Percentiles rank a stretch among this genome's conserved stretches.
These are phyloP conservation scores for Monosporascus sp. DNA, from an alignment of 2,329 filamentous ascomycete genomes.

Conservation along the genomic window DNA sequence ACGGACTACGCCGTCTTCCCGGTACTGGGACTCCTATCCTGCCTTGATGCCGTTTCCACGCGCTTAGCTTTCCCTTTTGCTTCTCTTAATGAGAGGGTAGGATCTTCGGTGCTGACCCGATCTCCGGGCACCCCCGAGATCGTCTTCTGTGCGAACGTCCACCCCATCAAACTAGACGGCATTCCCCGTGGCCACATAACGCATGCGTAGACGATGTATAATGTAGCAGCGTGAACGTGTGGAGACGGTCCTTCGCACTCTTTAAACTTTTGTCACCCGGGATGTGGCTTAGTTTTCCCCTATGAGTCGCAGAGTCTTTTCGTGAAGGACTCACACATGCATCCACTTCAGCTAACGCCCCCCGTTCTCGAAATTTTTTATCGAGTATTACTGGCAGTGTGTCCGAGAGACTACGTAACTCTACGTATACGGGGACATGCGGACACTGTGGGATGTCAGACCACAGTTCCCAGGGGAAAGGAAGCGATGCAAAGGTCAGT, in stretches of 20 bases:
- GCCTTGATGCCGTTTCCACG: background rate
- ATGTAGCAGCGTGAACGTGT: background rate
- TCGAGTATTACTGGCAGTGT: background rate
- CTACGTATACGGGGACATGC: background rate
- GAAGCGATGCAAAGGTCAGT: constrained; percentile 12
- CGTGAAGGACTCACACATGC: background rate
- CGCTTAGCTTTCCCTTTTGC: background rate
- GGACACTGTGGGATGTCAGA: constrained; percentile 5
- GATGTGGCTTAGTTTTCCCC: background rate
- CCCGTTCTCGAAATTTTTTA: background rate
- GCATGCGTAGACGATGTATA: background rate
- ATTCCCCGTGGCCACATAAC: background rate
- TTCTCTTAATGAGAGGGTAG: background rate
- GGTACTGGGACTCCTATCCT: background rate
- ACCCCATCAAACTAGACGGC: background rate
- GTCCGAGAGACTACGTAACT: background rate
- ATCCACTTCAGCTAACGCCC: background rate
- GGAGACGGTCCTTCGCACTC: background rate
- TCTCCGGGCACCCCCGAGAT: background rate
- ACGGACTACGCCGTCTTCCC: background rate
- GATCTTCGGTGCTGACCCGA: background rate
- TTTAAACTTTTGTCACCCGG: background rate
- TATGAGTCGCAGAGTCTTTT: background rate
- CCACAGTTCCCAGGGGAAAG: constrained; percentile 15
- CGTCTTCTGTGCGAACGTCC: background rate